Evolutionary conservation across 139 green algal species (phyloP), one percentile per base, ranked within the genome.

Genomic region (Chlamydomonas schloesseri): DNA sequence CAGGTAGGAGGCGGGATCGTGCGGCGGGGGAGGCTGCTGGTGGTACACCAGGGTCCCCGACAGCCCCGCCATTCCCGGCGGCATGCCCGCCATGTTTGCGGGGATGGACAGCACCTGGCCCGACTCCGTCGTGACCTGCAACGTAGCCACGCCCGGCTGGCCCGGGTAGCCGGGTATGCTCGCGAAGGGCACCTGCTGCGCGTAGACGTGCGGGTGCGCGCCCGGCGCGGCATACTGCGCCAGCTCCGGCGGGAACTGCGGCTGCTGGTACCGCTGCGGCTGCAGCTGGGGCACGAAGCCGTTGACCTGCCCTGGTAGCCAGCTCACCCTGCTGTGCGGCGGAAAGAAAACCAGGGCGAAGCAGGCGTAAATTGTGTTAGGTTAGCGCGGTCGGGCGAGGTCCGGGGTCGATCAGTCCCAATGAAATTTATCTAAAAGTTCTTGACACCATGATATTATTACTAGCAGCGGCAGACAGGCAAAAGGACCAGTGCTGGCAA

Each of bases 241-340:
- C 29, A 84, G 29, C 3, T 75, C 78, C 14, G 78, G 3, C 9
- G 78, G 17, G 62, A 55, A 84, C 20, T 84, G 78, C 31, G 78
- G 36, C 46, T 67, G 64, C 9, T 36, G 31, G 29, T 50, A 83
- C 29, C 29, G 42, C n/a, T 75, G 78, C 18, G n/a, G 37, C 65
- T 42, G 31, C 29, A 62, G 9, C 78, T 75, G 78, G 10, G 64
- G 64, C 20, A 84, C 64, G 31, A 75, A 67, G n/a, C 78, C 78
- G 46, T 84, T 84, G 8, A 83, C 42, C 18, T 74, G 78, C 13
- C 64, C 78, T 2, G 78, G 47, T 37, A 84, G n/a, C 78, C 78
- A 83, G 76, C 76, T 75, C 1, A 65, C 6, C 46, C 78, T 84
- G 78, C 23, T 26, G 11, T 64, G 57, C 20, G 57, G 57, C 20